Evolutionary conservation across 805 yeast genomes (phyloP), one percentile per base, ranked within the genome.

Genomic region (Hanseniaspora lachancei): DNA sequence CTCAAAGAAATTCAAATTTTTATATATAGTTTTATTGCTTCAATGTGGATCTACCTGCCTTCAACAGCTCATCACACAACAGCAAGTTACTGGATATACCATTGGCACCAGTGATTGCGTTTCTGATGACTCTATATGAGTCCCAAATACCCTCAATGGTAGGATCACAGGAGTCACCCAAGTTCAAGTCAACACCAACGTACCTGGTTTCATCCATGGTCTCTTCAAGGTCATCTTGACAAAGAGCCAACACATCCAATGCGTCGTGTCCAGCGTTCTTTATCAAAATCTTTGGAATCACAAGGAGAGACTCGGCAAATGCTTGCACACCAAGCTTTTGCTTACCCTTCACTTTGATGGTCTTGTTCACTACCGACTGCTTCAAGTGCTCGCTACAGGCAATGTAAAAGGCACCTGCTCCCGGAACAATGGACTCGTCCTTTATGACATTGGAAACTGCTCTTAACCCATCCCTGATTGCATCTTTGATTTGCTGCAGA

Each of bases 161-260:
- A 49, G 98, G 97, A 66, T 91, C 97, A 79, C 91, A 82, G 50
- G 97, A 93, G 67, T 89, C 96, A 41, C 99, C 99, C 12, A 91
- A 77, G 58, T 79, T 80, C 61, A 93, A 77, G 68, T 93, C 96
- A 55, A 93, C 82, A 57, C 98, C 99, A 46, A 89, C 95, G 35
- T 80, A 78, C 63, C 85, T 81, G 53, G 84, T 93, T 43, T 55
- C 55, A 8, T 46, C 51, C 47, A 83, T 77, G 68, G 63, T 64
- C 13, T 65, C 65, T 36, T 63, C 67, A 41, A 69, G 61, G 58
- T 69, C 72, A 70, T 93, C 98, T 71, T 88, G 95, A 62, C 95
- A 88, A 57, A 82, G 78, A 29, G 93, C 81, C 24, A 93, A 76
- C 12, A 96, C 83, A 66, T 93, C 97, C 62, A 93, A 77, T 1